Evolutionary conservation across 768 basidiomycete species (phyloP).

Genomic region (Filobasidium floriforme): DNA sequence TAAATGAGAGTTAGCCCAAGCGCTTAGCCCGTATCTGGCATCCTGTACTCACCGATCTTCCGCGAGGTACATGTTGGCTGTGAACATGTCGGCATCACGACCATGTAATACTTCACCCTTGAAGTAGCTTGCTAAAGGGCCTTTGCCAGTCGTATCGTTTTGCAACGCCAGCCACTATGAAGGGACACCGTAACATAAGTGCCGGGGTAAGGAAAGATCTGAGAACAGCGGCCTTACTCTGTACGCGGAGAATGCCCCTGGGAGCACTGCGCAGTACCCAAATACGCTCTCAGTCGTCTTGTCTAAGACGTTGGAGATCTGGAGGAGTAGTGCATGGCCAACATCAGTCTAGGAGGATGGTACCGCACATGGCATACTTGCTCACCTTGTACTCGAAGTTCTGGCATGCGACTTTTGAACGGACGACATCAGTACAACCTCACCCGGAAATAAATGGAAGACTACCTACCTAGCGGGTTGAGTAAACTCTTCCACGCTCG

Average conservation of each 20-base stretch:
- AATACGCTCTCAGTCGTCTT: conserved; percentile 70
- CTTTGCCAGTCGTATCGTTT: conserved; percentile 76
- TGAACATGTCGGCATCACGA: conserved; percentile 45
- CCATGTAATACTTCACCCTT: conserved; percentile 73
- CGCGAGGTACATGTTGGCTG: conserved; percentile 46
- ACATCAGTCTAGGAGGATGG: too few species aligned
- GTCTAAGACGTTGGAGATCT: conserved; percentile 79
- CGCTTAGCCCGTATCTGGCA: too few species aligned
- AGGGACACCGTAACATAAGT: neutral
- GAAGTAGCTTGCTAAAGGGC: conserved; percentile 86
- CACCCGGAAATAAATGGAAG: neutral
- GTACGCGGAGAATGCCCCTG: conserved; percentile 87
- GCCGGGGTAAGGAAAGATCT: neutral
- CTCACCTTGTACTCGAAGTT: conserved; percentile 81
- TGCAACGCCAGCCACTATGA: conserved; percentile 68
- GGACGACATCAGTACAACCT: conserved; percentile 43
- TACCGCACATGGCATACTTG: neutral
- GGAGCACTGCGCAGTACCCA: conserved; percentile 59
- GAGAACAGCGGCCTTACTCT: conserved; percentile 26
- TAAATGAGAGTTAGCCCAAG: neutral
- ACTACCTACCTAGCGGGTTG: conserved; percentile 58
- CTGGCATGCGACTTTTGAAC: conserved; percentile 62
- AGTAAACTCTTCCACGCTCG: conserved; percentile 70
- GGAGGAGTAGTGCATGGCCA: neutral
- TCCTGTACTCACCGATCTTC: conserved; percentile 34